phyloP scores from a whole-genome alignment of 306 rosid genomes.

The Trifolium subterraneum region DNA sequence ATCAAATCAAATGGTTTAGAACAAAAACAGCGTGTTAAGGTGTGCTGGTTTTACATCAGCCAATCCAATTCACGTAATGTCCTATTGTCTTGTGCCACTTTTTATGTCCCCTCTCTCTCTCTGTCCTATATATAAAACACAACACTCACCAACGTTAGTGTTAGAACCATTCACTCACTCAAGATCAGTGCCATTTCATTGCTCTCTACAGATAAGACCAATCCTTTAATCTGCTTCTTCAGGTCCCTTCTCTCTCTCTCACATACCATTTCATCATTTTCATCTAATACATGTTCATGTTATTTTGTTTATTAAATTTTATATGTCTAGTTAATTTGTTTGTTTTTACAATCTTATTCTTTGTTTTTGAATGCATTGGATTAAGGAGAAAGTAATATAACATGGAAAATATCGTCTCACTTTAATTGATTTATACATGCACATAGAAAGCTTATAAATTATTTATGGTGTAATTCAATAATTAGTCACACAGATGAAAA shows the following conservation, averaged over 20 bases:
- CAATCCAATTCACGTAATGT: background rate
- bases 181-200: background rate
- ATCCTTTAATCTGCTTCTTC: conserved; percentile 15
- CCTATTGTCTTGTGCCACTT: conserved; percentile 1
- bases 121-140: background rate
- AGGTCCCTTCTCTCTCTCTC: conserved; percentile 43
- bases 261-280: background rate
- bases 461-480: background rate
- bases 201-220: conserved; percentile 34
- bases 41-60: no score
- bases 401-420: background rate
- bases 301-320: background rate
- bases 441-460: background rate
- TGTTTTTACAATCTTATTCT: background rate
- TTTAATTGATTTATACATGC: background rate
- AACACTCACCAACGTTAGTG: conserved; percentile 4
- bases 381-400: background rate
- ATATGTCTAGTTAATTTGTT: background rate
- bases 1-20: no score
- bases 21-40: no score
- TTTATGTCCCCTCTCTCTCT: background rate
- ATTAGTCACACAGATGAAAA: background rate
- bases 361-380: background rate
- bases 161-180: conserved; percentile 27
- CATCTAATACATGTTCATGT: conserved; percentile 16